Base-by-base conservation (phyloP, 176 grass and related monocot species). In the Musa itinerans region DNA sequence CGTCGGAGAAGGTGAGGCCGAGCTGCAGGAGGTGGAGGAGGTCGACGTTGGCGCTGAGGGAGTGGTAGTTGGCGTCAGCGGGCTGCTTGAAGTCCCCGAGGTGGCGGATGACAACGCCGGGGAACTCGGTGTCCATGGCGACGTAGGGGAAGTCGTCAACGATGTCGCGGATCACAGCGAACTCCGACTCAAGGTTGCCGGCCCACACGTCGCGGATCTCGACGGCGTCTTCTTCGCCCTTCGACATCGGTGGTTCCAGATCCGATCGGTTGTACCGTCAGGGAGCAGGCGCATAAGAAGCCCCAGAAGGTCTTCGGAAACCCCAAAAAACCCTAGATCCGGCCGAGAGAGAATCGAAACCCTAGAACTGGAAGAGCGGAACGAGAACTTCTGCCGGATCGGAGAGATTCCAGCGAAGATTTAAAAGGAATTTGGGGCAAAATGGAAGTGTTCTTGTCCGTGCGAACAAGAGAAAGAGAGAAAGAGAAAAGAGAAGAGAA, bases 171-270 rank as follows among this genome's bases (percentile, higher is more conserved):
- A 75, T 75, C 54, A 75, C 54, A 15, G 54, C 53, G 54, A 75
- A 48, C 54, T 75, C 73, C 24, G 14, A 56, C 14, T 75, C 73
- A 26, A 75, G 73, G 73, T 75, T 75, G 0, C 17, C 54, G 7
- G 54, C 53, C 73, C 73, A 75, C 73, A 75, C 73, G 25, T 75
- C 73, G 0, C 73, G 73, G 73, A 75, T 75, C 73, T 75, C 73
- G 24, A 75, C 73, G 9, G 25, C 1, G 0, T 75, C 73, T 13
- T 75, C 54, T 52, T 59, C 73, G 54, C 24, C 73, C 54, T n/a
- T 75, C 54, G 13, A 48, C 73, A 75, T 75, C 73, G 15, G 17
- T 20, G 25, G 17, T 13, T 70, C 68, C 68, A 70, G 34, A 70
- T 50, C 68, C 10, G 19, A 70, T 70, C 43, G 19, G 29, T 50